phyloP scores from a whole-genome alignment of 148 eudicot species.

The Linanthus parryae region DNA sequence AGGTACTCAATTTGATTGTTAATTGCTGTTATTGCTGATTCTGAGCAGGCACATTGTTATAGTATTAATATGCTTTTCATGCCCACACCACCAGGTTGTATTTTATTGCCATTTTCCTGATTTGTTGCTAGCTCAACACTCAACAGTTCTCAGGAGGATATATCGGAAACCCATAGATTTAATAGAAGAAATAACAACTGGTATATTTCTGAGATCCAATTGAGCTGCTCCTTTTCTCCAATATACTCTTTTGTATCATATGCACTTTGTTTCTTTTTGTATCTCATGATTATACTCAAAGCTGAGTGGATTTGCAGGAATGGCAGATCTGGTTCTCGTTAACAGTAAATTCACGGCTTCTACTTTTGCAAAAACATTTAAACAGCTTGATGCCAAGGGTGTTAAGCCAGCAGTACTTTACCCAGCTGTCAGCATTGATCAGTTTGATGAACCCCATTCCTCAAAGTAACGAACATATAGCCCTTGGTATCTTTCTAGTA shows the following conservation, averaged over 20 bases:
- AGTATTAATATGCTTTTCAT: too few relatives aligned
- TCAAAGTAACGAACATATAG: slow-evolving; percentile 53
- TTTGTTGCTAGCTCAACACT: slow-evolving; percentile 83
- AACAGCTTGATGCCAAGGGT: slow-evolving; percentile 54
- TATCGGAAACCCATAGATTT: slow-evolving; percentile 85
- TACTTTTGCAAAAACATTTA: slow-evolving; percentile 82
- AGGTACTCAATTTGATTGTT: slow-evolving; percentile 34
- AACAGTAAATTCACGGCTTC: slow-evolving; percentile 94
- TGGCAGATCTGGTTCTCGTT: slow-evolving; percentile 86
- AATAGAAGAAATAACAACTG: slow-evolving; percentile 87
- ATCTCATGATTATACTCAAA: neutral
- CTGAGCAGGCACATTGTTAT: too few relatives aligned
- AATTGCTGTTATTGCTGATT: neutral
- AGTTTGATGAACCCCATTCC: slow-evolving; percentile 55
- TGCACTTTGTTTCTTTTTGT: neutral
- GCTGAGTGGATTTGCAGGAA: slow-evolving; percentile 42
- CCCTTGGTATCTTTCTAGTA: slow-evolving; percentile 51
- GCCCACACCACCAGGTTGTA: slow-evolving; percentile 47
- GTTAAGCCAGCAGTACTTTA: slow-evolving; percentile 80
- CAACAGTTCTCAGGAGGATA: slow-evolving; percentile 63
- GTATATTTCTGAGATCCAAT: too few relatives aligned
- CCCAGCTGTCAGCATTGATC: slow-evolving; percentile 82
- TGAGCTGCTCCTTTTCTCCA: neutral
- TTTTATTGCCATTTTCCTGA: slow-evolving; percentile 99
- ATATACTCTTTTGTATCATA: slow-evolving; percentile 9